A percentile compares a stretch with the other conserved stretches of the same genome.
Evolutionary conservation across 495 filamentous ascomycete genomes (phyloP).

Genomic region (Hypoxylon trugodes): DNA sequence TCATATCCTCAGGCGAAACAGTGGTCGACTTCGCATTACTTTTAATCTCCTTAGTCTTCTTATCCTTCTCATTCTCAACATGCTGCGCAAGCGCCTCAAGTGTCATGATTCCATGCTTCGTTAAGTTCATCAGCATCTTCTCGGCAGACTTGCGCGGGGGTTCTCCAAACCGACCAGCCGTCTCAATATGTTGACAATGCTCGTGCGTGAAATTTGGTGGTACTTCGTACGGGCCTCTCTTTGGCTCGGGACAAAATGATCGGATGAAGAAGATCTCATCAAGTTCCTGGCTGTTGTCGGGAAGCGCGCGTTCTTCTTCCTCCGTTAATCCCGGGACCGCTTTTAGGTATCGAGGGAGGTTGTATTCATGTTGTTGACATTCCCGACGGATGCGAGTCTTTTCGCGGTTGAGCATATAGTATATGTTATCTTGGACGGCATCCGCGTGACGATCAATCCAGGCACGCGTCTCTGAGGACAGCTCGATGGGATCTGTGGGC

Average conservation of each 20-base stretch:
- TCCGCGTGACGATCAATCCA: slow-evolving; percentile 53
- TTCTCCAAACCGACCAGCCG: background rate
- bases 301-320: slow-evolving; percentile 11
- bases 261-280: slow-evolving; percentile 28
- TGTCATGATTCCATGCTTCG: slow-evolving; percentile 28
- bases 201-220: slow-evolving; percentile 15
- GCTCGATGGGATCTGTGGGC: slow-evolving; percentile 43
- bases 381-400: slow-evolving; percentile 45
- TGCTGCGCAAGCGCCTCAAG: slow-evolving; percentile 24
- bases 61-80: slow-evolving; percentile 17
- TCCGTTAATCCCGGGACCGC: slow-evolving; percentile 12
- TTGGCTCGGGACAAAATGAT: slow-evolving; percentile 6
- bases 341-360: slow-evolving; percentile 4
- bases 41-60: slow-evolving; percentile 16
- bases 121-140: slow-evolving; percentile 32
- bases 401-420: slow-evolving; percentile 51
- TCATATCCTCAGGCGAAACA: slow-evolving; percentile 15
- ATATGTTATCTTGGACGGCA: slow-evolving; percentile 52
- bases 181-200: slow-evolving; percentile 12
- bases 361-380: slow-evolving; percentile 17
- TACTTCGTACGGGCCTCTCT: slow-evolving; percentile 18
- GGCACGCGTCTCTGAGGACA: slow-evolving; percentile 47
- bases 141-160: slow-evolving; percentile 31
- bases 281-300: slow-evolving; percentile 15
- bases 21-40: background rate